Conservation (phyloP, 2,329 filamentous ascomycete species). For the Fusarium protoensiforme region DNA sequence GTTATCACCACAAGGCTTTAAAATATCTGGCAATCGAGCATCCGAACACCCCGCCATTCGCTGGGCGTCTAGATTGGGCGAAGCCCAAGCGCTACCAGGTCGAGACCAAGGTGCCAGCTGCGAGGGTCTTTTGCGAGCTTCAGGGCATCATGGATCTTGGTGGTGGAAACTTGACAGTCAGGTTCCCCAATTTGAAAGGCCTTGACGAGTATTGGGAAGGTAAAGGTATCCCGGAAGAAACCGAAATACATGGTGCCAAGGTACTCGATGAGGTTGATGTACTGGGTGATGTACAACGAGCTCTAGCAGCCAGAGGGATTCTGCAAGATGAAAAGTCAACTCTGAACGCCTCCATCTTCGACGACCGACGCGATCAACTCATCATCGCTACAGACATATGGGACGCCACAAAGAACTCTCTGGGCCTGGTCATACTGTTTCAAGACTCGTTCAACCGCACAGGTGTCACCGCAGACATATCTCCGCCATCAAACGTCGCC, state of each 20-base stretch:
- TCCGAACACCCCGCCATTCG: not conserved
- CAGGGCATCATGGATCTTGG: not conserved
- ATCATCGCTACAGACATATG: not conserved
- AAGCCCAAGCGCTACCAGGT: not conserved
- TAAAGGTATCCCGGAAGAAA: not conserved
- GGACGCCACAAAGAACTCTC: not conserved
- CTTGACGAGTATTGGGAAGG: not conserved
- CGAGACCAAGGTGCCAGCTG: constrained; percentile 3
- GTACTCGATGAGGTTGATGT: not conserved
- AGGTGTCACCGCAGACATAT: not conserved
- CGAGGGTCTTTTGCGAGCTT: not conserved
- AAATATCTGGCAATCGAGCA: not conserved
- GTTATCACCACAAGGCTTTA: not conserved
- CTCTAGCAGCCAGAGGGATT: not conserved
- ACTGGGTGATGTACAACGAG: not conserved
- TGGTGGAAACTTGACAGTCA: not conserved
- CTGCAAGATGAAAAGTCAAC: not conserved
- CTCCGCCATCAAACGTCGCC: not conserved
- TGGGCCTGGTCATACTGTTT: not conserved
- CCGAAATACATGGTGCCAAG: not conserved
- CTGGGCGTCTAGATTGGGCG: not conserved
- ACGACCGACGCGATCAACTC: not conserved
- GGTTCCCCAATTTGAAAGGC: not conserved
- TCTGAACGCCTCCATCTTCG: not conserved
- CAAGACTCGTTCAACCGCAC: not conserved